Evolutionary conservation across 208 protist genomes (phyloP), one percentile per base, ranked within the genome.

Genomic region (Acanthamoeba lenticulata): DNA sequence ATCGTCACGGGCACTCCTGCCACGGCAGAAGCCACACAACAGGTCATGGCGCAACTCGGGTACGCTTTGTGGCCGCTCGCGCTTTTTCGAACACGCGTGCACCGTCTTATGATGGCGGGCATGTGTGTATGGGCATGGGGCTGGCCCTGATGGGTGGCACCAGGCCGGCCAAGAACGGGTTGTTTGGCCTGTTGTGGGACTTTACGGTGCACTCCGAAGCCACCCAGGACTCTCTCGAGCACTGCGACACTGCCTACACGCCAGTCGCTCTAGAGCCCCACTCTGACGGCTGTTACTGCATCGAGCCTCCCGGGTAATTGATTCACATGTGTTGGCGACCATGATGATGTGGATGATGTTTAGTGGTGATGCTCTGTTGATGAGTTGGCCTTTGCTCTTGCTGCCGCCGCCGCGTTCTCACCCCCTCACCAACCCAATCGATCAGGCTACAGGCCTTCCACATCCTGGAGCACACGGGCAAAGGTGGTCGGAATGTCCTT

Each of bases 141-240:
- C 7, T 67, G 13, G 27, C 27, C 24, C 7, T 67, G 13, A 67
- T 67, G 9, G 19, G 19, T n/a, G 72, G 21, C 29, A 19, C 5
- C 52, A 90, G 81, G 32, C 49, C 81, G 32, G 52, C 88, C 21
- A 93, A 93, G 34, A 79, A 49, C 7, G 38, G 44, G 34, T 32
- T 93, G 5, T 93, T 93, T 93, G 88, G 88, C 19, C 32, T 77
- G 29, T n/a, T 72, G 19, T 93, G 88, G 88, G 88, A 93, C 34
- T 79, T 93, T 34, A 93, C 88, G 4, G 88, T 79, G 34, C 42
- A 93, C 29, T 29, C 62, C n/a, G 88, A 83, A 21, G 72, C 36
- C 13, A 34, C n/a, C 21, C 72, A 83, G 29, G 27, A 83, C 34
- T 49, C 38, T 6, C 62, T 93, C 21, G 62, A 93, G 60, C 65